Evolutionary conservation across 805 yeast species (phyloP).

Genomic region (Metschnikowia noctiluminum): DNA sequence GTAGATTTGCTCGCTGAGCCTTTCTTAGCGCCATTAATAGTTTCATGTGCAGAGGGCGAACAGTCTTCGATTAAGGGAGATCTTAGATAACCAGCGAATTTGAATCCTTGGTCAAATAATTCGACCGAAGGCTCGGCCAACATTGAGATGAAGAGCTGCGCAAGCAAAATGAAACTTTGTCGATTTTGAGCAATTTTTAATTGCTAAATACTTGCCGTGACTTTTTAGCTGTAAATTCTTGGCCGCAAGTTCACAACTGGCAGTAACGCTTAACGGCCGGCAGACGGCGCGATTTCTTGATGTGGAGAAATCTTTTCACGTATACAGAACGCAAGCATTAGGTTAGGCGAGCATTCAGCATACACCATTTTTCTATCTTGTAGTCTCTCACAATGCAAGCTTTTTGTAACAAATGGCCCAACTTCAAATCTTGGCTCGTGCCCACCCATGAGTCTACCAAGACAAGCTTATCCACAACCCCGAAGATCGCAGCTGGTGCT

Average conservation of each 20-base stretch:
- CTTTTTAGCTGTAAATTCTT: neutral
- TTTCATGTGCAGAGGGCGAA: slow-evolving; percentile 25
- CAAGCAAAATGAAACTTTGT: too few species aligned
- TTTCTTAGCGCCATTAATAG: slow-evolving; percentile 50
- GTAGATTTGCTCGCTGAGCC: slow-evolving; percentile 60
- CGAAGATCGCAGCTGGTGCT: too few species aligned
- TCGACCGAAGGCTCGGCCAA: too few species aligned
- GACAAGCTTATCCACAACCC: too few species aligned
- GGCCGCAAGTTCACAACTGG: neutral
- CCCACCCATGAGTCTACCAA: too few species aligned
- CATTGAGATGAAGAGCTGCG: too few species aligned
- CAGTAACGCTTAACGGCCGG: neutral
- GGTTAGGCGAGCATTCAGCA: neutral
- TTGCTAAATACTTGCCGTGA: too few species aligned
- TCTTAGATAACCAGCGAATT: neutral
- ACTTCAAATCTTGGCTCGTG: too few species aligned
- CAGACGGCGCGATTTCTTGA: neutral
- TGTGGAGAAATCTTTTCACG: neutral
- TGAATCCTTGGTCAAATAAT: too few species aligned
- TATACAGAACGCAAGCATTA: neutral
- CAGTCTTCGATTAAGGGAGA: neutral
- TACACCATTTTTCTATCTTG: neutral
- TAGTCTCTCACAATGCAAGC: neutral
- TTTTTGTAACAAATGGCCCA: neutral
- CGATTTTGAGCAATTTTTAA: too few species aligned